phyloP scores from a whole-genome alignment of 345 rosid genomes.

The Ailanthus altissimus region DNA sequence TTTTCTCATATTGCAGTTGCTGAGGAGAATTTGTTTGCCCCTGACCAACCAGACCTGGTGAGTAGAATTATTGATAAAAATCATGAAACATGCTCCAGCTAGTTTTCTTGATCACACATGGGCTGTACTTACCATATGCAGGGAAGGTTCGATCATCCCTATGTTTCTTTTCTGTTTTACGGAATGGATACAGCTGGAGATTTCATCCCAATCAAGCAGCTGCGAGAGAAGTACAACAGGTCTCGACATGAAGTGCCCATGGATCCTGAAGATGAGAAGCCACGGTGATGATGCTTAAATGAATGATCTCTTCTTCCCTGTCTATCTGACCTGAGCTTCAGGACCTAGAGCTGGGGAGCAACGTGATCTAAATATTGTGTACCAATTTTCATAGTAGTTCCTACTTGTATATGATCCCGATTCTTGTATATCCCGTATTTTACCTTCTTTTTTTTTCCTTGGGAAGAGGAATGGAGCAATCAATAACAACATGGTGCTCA shows the following conservation, averaged over 20 bases:
- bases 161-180: conserved; percentile 73
- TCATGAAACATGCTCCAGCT: neutral
- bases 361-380: neutral
- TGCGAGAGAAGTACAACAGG: conserved; percentile 75
- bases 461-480: neutral
- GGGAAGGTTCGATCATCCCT: conserved; percentile 93
- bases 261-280: conserved; percentile 58
- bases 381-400: neutral
- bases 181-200: conserved; percentile 86
- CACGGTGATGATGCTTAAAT: conserved; percentile 28
- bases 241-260: conserved; percentile 74
- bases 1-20: conserved; percentile 61
- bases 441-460: neutral
- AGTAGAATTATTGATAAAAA: conserved; percentile 25
- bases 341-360: neutral
- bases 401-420: conserved; percentile 5
- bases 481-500: neutral
- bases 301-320: neutral
- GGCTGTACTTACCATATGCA: conserved; percentile 34
- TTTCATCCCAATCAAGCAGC: conserved; percentile 89
- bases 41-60: conserved; percentile 66
- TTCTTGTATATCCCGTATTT: neutral
- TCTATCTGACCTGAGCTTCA: neutral
- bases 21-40: conserved; percentile 75
- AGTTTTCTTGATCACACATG: neutral